Percentiles rank a stretch among this genome's conserved stretches.
Evolutionary conservation across 1,284 basidiomycete genomes (phyloP).

Genomic region (Melampsora americana): DNA sequence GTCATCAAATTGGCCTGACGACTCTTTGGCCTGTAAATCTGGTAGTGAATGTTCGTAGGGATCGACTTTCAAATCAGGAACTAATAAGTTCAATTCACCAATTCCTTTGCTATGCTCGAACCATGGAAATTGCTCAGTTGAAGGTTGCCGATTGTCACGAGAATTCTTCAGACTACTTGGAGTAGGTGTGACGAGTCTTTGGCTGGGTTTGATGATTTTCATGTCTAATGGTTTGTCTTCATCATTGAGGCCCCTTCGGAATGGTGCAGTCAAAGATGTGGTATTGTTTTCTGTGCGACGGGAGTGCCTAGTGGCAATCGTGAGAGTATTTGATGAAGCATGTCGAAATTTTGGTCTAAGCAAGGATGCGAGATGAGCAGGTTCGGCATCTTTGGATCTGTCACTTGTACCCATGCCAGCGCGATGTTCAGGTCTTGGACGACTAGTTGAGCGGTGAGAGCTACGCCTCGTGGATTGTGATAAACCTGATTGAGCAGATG

Average conservation of each 20-base stretch:
- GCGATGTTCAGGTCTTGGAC: not conserved
- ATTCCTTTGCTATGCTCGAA: not conserved
- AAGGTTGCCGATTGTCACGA: not conserved
- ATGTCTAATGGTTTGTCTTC: slow-evolving; percentile 28
- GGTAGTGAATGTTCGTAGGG: not conserved
- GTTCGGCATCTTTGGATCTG: not conserved
- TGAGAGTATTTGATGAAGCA: not conserved
- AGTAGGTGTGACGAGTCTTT: slow-evolving; percentile 7
- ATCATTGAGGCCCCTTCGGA: slow-evolving; percentile 40
- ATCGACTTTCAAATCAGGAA: not conserved
- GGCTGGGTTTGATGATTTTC: slow-evolving; percentile 4
- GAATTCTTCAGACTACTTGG: not conserved
- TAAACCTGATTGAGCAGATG: not conserved
- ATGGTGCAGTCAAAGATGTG: slow-evolving; percentile 31
- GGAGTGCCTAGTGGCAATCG: not conserved
- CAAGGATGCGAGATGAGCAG: not conserved
- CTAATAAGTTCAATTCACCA: not conserved
- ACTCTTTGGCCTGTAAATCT: not conserved
- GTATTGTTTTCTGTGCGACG: not conserved
- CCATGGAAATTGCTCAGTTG: not conserved
- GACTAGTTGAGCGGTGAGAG: not conserved
- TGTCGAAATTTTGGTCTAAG: not conserved
- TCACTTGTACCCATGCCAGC: not conserved
- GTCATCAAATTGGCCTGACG: not conserved
- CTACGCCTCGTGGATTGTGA: slow-evolving; percentile 1